phyloP scores from a whole-genome alignment of 371 early-diverging fungal genomes.

The Rhizopus stolonifer region DNA sequence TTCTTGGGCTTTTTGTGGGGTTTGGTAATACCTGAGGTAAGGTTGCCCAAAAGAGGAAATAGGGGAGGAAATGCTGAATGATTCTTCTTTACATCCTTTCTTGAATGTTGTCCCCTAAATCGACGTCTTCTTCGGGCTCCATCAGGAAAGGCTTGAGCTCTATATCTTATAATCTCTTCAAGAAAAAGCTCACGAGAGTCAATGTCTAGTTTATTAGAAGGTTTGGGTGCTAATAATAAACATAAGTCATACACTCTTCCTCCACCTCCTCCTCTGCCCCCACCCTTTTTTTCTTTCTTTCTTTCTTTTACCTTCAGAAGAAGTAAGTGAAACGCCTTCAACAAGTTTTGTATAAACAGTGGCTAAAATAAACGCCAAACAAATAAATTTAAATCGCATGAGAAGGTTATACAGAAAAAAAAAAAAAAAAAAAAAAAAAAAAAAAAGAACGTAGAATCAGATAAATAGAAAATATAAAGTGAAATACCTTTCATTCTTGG shows the following conservation, averaged over 20 bases:
- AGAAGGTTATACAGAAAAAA: not conserved
- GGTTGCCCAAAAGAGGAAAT: not conserved
- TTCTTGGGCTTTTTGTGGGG: not conserved
- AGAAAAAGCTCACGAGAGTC: too few species aligned
- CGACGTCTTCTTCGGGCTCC: not conserved
- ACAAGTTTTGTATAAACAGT: not conserved
- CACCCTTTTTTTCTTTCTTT: too few species aligned
- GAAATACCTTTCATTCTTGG: too few species aligned
- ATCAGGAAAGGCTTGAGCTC: too few species aligned
- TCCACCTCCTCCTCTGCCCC: too few species aligned
- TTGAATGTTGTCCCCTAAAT: not conserved
- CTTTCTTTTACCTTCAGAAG: not conserved
- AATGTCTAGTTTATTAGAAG: too few species aligned
- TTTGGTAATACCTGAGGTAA: not conserved
- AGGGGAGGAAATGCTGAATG: not conserved
- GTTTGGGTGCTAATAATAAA: too few species aligned
- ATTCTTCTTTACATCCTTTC: not conserved
- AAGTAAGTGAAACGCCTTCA: not conserved
- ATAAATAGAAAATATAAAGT: too few species aligned
- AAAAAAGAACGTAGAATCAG: too few species aligned
- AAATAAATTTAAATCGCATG: not conserved
- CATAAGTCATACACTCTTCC: too few species aligned
- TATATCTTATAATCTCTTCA: too few species aligned
- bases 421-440: too few species aligned
- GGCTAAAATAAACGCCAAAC: not conserved